Percentiles rank a stretch among this genome's conserved stretches.
Evolutionary conservation across 2,329 filamentous ascomycete species (phyloP).

Genomic region (Orbilia oligospora): DNA sequence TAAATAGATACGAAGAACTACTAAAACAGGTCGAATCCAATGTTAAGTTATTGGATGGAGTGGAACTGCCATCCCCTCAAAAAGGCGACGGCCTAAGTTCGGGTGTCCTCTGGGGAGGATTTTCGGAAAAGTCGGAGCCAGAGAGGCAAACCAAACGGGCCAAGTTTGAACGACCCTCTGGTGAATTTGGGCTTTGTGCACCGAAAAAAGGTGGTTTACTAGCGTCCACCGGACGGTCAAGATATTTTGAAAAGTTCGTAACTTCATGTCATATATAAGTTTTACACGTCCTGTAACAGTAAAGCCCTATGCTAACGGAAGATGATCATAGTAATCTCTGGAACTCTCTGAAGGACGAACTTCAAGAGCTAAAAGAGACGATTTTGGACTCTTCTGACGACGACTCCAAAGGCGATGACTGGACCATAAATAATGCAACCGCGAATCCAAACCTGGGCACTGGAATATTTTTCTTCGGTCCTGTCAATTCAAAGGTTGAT

Average conservation of each 20-base stretch:
- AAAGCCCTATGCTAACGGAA: not conserved
- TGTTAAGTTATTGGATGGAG: constrained; percentile 39
- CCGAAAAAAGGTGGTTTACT: constrained; percentile 45
- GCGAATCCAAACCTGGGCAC: not conserved
- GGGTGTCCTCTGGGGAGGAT: not conserved
- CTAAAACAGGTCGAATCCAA: constrained; percentile 56
- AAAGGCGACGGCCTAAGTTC: not conserved
- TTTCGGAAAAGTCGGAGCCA: not conserved
- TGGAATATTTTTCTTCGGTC: constrained; percentile 47
- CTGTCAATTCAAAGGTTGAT: constrained; percentile 65
- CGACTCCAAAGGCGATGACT: constrained; percentile 43
- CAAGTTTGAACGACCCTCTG: constrained; percentile 22
- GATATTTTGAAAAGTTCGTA: constrained; percentile 56
- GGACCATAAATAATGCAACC: constrained; percentile 4
- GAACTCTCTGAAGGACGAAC: constrained; percentile 55
- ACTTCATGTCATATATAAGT: not conserved
- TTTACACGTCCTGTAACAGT: not conserved
- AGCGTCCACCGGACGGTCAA: constrained; percentile 34
- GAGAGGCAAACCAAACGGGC: constrained; percentile 33
- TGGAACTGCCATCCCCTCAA: constrained; percentile 14
- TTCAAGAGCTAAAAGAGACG: constrained; percentile 54
- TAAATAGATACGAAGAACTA: constrained; percentile 56
- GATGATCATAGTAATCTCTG: constrained; percentile 44
- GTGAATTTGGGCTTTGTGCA: constrained; percentile 28
- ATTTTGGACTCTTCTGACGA: constrained; percentile 49